Conservation (phyloP, 2,329 filamentous ascomycete genomes). For the Davidsoniella virescens region DNA sequence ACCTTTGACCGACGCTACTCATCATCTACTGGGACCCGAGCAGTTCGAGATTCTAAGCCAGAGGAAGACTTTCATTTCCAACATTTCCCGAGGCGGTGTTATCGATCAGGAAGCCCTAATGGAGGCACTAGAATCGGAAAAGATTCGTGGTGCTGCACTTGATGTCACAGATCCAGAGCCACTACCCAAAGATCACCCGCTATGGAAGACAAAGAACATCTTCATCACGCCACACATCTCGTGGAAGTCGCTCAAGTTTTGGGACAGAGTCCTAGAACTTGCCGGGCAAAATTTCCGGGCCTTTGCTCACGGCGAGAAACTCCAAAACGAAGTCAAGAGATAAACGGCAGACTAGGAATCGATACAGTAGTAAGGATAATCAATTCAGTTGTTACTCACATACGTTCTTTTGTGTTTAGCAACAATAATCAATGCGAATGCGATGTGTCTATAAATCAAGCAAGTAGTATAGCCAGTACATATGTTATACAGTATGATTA, state of each 20-base stretch:
- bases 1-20: slow-evolving; percentile 33
- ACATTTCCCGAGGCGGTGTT: slow-evolving; percentile 48
- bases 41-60: slow-evolving; percentile 31
- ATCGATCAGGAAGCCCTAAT: slow-evolving; percentile 41
- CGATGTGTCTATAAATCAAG: too few relatives aligned
- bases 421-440: too few relatives aligned
- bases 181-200: slow-evolving; percentile 45
- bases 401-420: too few relatives aligned
- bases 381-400: too few relatives aligned
- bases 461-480: too few relatives aligned
- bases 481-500: too few relatives aligned
- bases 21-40: slow-evolving; percentile 31
- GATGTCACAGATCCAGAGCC: slow-evolving; percentile 73
- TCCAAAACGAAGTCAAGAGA: slow-evolving; percentile 27
- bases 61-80: slow-evolving; percentile 45
- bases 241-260: slow-evolving; percentile 25
- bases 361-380: too few relatives aligned
- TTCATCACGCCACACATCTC: slow-evolving; percentile 42
- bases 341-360: slow-evolving; percentile 14
- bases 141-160: slow-evolving; percentile 47
- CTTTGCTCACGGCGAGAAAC: slow-evolving; percentile 21
- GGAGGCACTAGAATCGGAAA: slow-evolving; percentile 33
- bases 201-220: slow-evolving; percentile 56
- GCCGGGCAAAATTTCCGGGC: slow-evolving; percentile 26
- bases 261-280: slow-evolving; percentile 26